Percentiles rank a stretch among this genome's conserved stretches.
Conservation (phyloP, 78 protist genomes). For the Tieghemostelium lacteum region DNA sequence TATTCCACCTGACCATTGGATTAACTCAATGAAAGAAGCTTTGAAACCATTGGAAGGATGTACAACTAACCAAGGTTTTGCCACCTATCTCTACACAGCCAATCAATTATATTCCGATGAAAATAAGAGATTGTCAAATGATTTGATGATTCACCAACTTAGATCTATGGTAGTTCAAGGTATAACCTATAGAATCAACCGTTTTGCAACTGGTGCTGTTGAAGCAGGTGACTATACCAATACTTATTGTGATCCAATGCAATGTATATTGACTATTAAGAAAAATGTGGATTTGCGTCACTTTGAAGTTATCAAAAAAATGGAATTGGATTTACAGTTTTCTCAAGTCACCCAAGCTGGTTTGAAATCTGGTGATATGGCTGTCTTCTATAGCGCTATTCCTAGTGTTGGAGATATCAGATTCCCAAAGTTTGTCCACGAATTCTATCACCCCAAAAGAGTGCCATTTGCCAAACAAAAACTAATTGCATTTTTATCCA, state of each 20-base stretch:
- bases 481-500: neutral
- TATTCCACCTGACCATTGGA: constrained; percentile 70
- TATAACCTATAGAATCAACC: constrained; percentile 46
- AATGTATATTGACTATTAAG: constrained; percentile 4
- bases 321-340: neutral
- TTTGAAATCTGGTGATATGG: neutral
- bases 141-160: neutral
- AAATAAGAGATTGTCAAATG: neutral
- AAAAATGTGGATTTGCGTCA: neutral
- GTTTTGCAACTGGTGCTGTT: constrained; percentile 8
- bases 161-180: constrained; percentile 52
- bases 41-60: neutral
- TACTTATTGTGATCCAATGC: constrained; percentile 3
- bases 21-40: constrained; percentile 20
- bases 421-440: neutral
- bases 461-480: neutral
- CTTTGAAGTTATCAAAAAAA: neutral
- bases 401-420: neutral
- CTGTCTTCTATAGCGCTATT: neutral
- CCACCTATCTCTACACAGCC: neutral
- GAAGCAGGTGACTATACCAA: constrained; percentile 6
- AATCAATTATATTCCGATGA: neutral
- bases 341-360: neutral
- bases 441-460: neutral
- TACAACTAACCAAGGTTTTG: constrained; percentile 1